Evolutionary conservation across 2,329 filamentous ascomycete genomes (phyloP).

Genomic region (Aspergillus oerlinghausenensis): DNA sequence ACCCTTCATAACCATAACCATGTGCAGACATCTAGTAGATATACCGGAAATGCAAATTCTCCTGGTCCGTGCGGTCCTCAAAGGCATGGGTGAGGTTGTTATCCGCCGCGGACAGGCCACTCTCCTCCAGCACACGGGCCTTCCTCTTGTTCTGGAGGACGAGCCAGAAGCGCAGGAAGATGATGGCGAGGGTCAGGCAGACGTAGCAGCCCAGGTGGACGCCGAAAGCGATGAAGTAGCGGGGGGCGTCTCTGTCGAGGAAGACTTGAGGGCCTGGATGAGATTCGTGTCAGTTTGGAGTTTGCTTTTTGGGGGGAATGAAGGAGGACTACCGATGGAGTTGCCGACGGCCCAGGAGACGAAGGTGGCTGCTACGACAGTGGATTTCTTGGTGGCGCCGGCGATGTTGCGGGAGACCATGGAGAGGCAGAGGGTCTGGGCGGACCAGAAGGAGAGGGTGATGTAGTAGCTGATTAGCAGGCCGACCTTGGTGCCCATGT

Average conservation of each 20-base stretch:
- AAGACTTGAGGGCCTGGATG: slow-evolving; percentile 58
- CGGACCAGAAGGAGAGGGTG: slow-evolving; percentile 72
- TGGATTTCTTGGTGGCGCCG: slow-evolving; percentile 68
- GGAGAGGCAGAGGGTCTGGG: slow-evolving; percentile 62
- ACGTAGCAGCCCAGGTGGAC: slow-evolving; percentile 67
- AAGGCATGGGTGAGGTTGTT: slow-evolving; percentile 50
- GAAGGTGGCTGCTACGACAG: slow-evolving; percentile 65
- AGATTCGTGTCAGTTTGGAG: no score
- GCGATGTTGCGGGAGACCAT: slow-evolving; percentile 67
- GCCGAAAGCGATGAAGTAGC: slow-evolving; percentile 65
- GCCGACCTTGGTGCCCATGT: slow-evolving; percentile 57
- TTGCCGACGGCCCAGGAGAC: slow-evolving; percentile 66
- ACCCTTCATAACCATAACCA: background rate
- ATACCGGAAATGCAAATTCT: slow-evolving; percentile 59
- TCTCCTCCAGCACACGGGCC: slow-evolving; percentile 44
- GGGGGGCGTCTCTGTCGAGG: slow-evolving; percentile 54
- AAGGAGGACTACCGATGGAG: slow-evolving; percentile 47
- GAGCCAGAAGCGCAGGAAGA: slow-evolving; percentile 57
- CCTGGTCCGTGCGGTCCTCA: slow-evolving; percentile 59
- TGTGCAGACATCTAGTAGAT: slow-evolving; percentile 34
- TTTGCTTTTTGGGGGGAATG: no score
- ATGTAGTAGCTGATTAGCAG: slow-evolving; percentile 72
- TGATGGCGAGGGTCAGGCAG: slow-evolving; percentile 54
- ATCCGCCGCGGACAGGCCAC: slow-evolving; percentile 40
- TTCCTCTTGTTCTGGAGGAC: slow-evolving; percentile 55